Conservation (phyloP, 164 flowering plant species). For the Vitis labrusca region DNA sequence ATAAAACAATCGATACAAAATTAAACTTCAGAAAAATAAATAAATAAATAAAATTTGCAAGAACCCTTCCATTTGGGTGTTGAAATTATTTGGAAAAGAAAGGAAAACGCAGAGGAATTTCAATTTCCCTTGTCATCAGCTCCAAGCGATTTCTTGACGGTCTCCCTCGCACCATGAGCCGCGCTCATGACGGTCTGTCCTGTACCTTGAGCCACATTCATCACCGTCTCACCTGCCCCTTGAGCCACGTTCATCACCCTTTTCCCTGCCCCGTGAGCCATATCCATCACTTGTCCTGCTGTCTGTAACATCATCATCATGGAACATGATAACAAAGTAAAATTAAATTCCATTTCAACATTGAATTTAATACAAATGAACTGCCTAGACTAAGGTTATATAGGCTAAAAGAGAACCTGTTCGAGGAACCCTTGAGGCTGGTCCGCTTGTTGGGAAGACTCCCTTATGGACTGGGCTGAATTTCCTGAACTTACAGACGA, state of each 20-base stretch:
- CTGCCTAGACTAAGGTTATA: no score
- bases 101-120: no score
- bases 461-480: constrained; percentile 22
- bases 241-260: constrained; percentile 45
- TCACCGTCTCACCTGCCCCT: constrained; percentile 28
- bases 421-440: constrained; percentile 38
- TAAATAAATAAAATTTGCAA: no score
- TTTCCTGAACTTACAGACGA: constrained; percentile 33
- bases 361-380: no score
- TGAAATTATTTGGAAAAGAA: no score
- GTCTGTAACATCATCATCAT: constrained; percentile 24
- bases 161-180: constrained; percentile 34
- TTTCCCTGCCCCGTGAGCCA: constrained; percentile 48
- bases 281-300: constrained; percentile 36
- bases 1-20: no score
- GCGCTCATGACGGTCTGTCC: background rate
- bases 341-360: no score
- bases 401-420: constrained; percentile 32
- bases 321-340: no score
- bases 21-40: no score
- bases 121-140: constrained; percentile 13
- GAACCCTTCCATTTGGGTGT: no score
- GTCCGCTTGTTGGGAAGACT: constrained; percentile 26
- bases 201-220: constrained; percentile 44
- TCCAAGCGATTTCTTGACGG: constrained; percentile 44